Base-by-base conservation (phyloP, 2,329 filamentous ascomycete species). In the Fulvia fulva region DNA sequence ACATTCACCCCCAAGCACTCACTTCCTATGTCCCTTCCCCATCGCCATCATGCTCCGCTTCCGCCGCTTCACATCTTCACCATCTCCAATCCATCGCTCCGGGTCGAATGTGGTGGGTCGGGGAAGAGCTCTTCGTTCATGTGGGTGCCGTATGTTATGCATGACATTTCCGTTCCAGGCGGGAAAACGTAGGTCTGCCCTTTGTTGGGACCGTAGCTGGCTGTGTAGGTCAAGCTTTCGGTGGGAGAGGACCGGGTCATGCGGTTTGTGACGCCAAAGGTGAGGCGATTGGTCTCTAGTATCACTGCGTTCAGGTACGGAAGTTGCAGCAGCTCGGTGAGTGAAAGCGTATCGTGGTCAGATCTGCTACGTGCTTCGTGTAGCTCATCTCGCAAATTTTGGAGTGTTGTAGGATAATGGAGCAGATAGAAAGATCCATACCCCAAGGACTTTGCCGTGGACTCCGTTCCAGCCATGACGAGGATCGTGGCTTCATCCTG, bases 401-500 rank as follows among this genome's bases (percentile, higher is more conserved):
- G 9, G 53, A 69, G 59, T 3, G 67, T 56, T n/a, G 55, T 32
- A 11, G 67, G 64, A 44, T 58, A 52, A 3, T 43, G 21, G 14
- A 68, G 50, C 16, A 70, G 56, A 51, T 70, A 63, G 51, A 63
- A 71, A 14, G 64, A 58, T 11, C 61, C 63, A 1, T 66, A 60
- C 6, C 51, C 37, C 46, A 73, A 59, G 1, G 71, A 67, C 50
- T 67, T 67, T 5, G 67, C 67, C 1, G 67, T 61, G 1, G 65
- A 63, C 43, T 70, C 68, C 3, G 66, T 69, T 44, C 69, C 70
- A 37, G 67, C 69, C 51, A 69, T 65, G 0, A 65, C 62, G 3
- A 73, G 55, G 2, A 74, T 49, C 19, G 63, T 62, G 2, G 65
- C 70, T 51, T 73, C 69, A 26, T 74, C 66, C 46, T 69, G 64